These are phyloP conservation scores for Gentiana dahurica DNA, from an alignment of 257 asterid genomes.

Conservation along the genomic window DNA sequence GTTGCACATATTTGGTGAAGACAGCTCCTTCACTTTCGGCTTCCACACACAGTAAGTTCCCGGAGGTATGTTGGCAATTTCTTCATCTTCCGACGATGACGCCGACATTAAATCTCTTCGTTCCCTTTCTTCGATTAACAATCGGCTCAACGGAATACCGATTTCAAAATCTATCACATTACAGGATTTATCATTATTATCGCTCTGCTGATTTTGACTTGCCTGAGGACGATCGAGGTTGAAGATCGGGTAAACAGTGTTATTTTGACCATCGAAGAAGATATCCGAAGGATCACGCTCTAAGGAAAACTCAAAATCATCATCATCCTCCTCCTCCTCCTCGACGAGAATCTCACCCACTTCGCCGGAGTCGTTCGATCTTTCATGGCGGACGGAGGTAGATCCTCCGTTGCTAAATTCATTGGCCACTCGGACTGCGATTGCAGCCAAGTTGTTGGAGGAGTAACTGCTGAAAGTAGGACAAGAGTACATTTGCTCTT, in stretches of 20 bases:
- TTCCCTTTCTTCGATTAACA: constrained; percentile 21
- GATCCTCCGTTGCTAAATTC: constrained; percentile 3
- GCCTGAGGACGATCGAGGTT: constrained; percentile 17
- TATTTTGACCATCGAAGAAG: constrained; percentile 21
- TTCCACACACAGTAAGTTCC: constrained; percentile 71
- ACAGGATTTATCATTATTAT: not conserved
- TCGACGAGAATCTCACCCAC: constrained; percentile 4
- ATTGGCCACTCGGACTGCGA: constrained; percentile 41
- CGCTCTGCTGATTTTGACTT: not conserved
- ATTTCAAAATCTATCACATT: constrained; percentile 5
- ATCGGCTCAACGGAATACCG: constrained; percentile 16
- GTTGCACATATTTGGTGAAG: constrained; percentile 41
- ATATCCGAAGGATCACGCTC: constrained; percentile 23
- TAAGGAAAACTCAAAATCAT: constrained; percentile 56
- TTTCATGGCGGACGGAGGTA: too few relatives aligned
- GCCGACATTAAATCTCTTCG: constrained; percentile 20
- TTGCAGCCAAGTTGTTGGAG: constrained; percentile 32
- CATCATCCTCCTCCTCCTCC: too few relatives aligned
- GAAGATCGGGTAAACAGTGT: constrained; percentile 28
- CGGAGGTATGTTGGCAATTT: constrained; percentile 46
- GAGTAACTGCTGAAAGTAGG: constrained; percentile 82
- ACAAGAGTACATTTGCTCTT: constrained; percentile 30
- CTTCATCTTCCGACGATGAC: constrained; percentile 63
- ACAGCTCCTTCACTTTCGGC: constrained; percentile 37
- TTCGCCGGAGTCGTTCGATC: too few relatives aligned